These are phyloP conservation scores for Dothistroma septosporum DNA, from an alignment of 2,329 filamentous ascomycete species.

Conservation along the genomic window DNA sequence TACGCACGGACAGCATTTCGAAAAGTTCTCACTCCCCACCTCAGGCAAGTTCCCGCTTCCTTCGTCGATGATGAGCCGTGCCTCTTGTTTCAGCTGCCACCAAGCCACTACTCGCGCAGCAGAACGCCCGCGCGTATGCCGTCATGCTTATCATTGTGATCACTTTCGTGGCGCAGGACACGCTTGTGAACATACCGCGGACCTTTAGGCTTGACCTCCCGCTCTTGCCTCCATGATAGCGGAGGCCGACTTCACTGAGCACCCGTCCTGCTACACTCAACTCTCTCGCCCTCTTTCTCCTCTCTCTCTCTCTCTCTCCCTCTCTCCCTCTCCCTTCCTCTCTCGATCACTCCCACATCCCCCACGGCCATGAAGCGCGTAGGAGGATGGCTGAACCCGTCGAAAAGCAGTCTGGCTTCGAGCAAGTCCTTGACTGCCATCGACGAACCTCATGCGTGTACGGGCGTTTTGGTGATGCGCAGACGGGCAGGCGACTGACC, in stretches of 20 bases:
- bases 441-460: constrained; percentile 56
- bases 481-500: constrained; percentile 15
- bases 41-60: background rate
- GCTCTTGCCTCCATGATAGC: background rate
- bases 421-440: constrained; percentile 55
- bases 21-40: background rate
- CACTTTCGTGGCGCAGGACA: background rate
- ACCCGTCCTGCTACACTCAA: background rate
- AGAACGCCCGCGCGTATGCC: background rate
- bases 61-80: background rate
- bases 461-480: constrained; percentile 38
- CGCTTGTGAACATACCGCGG: too few relatives aligned
- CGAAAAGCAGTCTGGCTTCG: constrained; percentile 38
- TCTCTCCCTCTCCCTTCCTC: too few relatives aligned
- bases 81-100: background rate
- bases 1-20: background rate
- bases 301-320: too few relatives aligned
- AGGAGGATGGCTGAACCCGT: constrained; percentile 39
- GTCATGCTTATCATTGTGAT: background rate
- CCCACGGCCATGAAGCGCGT: constrained; percentile 30
- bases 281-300: too few relatives aligned
- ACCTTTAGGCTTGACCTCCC: too few relatives aligned
- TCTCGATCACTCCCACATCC: background rate
- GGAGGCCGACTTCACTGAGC: background rate
- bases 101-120: too few relatives aligned